These are phyloP conservation scores for Plantago elongata DNA, from an alignment of 257 asterid species.

Conservation along the genomic window DNA sequence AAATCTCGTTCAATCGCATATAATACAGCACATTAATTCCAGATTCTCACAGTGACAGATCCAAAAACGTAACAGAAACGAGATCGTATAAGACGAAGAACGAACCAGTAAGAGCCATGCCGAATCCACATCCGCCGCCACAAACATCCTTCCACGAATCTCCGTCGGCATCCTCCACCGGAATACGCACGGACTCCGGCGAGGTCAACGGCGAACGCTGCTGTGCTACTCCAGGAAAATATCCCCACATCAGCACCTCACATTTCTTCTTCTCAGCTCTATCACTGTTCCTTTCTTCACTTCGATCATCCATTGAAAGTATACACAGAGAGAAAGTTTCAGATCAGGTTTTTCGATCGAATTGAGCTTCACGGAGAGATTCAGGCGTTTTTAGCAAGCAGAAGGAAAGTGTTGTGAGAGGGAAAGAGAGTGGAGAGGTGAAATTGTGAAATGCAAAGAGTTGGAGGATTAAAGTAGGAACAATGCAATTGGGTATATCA, in stretches of 20 bases:
- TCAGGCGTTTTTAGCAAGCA: conserved; percentile 1
- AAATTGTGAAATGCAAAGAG: background rate
- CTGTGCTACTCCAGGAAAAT: conserved; percentile 55
- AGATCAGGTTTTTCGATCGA: too few relatives aligned
- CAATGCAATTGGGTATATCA: conserved; percentile 39
- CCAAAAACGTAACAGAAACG: background rate
- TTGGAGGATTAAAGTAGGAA: conserved; percentile 5
- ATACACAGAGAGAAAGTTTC: too few relatives aligned
- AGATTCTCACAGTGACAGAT: background rate
- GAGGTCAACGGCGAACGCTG: conserved; percentile 42
- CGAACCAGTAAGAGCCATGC: conserved; percentile 63
- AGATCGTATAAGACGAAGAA: background rate
- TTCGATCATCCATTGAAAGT: conserved; percentile 34
- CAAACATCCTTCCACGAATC: conserved; percentile 68
- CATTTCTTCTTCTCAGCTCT: conserved; percentile 22
- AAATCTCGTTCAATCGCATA: too few relatives aligned
- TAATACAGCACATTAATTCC: background rate
- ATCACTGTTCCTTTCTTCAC: conserved; percentile 13
- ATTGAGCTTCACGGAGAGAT: background rate
- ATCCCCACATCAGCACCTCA: conserved; percentile 69
- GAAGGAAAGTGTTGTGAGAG: conserved; percentile 8
- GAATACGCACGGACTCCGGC: conserved; percentile 40
- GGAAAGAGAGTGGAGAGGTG: conserved; percentile 15
- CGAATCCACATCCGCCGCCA: conserved; percentile 83
- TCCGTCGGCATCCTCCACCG: conserved; percentile 32